Conservation (phyloP, 805 yeast genomes). For the Zygosaccharomyces siamensis region DNA sequence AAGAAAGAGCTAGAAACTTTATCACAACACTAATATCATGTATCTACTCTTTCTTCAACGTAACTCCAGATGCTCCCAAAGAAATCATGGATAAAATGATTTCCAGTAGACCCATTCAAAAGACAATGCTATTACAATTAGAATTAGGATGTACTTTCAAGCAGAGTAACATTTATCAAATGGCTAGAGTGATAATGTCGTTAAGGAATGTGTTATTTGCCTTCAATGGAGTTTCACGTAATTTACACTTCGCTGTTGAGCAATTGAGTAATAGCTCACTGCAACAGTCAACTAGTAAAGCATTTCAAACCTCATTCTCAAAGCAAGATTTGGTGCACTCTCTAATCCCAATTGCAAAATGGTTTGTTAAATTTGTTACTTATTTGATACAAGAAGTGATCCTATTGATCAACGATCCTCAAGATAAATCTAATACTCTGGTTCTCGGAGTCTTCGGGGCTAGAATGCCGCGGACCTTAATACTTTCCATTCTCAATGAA, state of each 20-base stretch:
- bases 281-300: conserved; percentile 45
- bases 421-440: conserved; percentile 36
- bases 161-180: conserved; percentile 27
- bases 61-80: conserved; percentile 34
- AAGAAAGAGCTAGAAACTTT: conserved; percentile 27
- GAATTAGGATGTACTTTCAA: conserved; percentile 32
- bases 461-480: conserved; percentile 63
- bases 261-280: conserved; percentile 24
- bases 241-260: conserved; percentile 37
- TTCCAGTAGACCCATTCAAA: conserved; percentile 35
- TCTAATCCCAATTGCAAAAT: conserved; percentile 72
- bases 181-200: conserved; percentile 31
- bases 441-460: conserved; percentile 58
- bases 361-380: conserved; percentile 78
- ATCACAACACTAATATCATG: conserved; percentile 25
- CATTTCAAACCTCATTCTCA: conserved; percentile 46
- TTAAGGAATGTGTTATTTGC: conserved; percentile 34
- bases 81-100: conserved; percentile 36
- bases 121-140: conserved; percentile 32
- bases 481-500: conserved; percentile 62
- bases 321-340: conserved; percentile 61
- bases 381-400: conserved; percentile 69
- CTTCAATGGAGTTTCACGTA: conserved; percentile 35
- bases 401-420: conserved; percentile 36
- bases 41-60: conserved; percentile 33